Conservation (phyloP, 2,329 filamentous ascomycete genomes). For the Dactylella cylindrospora region DNA sequence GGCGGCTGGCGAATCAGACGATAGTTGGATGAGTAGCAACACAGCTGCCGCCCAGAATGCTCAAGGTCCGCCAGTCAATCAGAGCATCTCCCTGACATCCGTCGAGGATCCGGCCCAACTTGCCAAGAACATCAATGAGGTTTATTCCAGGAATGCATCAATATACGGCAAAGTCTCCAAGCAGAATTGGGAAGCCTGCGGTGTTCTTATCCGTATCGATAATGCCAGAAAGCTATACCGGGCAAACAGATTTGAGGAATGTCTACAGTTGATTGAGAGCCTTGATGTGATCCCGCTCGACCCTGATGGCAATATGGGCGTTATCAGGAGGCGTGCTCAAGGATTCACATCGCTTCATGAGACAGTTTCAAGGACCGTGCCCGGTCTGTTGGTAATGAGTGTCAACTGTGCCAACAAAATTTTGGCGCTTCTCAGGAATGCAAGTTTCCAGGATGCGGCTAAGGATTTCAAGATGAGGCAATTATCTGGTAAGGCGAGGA, state of each 20-base stretch:
- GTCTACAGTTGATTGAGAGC: slow-evolving; percentile 68
- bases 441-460: slow-evolving; percentile 62
- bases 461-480: slow-evolving; percentile 47
- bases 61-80: slow-evolving; percentile 51
- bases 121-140: slow-evolving; percentile 62
- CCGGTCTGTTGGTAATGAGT: slow-evolving; percentile 90
- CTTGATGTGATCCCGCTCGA: slow-evolving; percentile 79
- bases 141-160: slow-evolving; percentile 65
- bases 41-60: slow-evolving; percentile 52
- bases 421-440: slow-evolving; percentile 68
- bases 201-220: slow-evolving; percentile 63
- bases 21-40: slow-evolving; percentile 72
- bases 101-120: slow-evolving; percentile 68
- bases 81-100: slow-evolving; percentile 62
- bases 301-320: slow-evolving; percentile 71
- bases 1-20: slow-evolving; percentile 76
- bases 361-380: slow-evolving; percentile 83
- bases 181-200: slow-evolving; percentile 62
- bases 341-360: slow-evolving; percentile 77
- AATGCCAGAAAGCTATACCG: slow-evolving; percentile 64
- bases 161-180: slow-evolving; percentile 63
- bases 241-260: slow-evolving; percentile 61
- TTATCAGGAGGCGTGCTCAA: slow-evolving; percentile 76
- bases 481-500: slow-evolving; percentile 46
- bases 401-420: slow-evolving; percentile 82